Percentiles rank a stretch among this genome's conserved stretches.
phyloP scores from a whole-genome alignment of 768 basidiomycete genomes.

The Myochromella boudieri region DNA sequence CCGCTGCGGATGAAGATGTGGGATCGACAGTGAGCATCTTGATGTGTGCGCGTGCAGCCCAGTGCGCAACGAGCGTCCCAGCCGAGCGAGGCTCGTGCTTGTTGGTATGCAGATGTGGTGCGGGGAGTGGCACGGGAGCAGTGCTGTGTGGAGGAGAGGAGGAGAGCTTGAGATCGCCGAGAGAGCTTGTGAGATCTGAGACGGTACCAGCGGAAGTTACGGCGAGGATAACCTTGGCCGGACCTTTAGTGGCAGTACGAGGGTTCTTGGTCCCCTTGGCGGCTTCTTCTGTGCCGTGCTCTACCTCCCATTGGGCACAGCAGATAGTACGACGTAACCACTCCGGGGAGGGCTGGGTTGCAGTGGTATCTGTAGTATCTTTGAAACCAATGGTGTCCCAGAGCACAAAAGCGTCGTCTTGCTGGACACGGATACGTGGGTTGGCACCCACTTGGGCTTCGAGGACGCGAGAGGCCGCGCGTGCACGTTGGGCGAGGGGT shows the following conservation, averaged over 20 bases:
- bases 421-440: constrained; percentile 77
- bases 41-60: constrained; percentile 68
- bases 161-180: constrained; percentile 19
- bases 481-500: constrained; percentile 76
- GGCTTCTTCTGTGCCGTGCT: constrained; percentile 40
- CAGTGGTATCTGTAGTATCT: constrained; percentile 25
- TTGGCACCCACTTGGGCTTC: constrained; percentile 87
- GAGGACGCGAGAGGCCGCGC: constrained; percentile 83
- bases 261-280: constrained; percentile 16
- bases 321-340: constrained; percentile 86
- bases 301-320: constrained; percentile 75
- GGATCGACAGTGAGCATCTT: constrained; percentile 55
- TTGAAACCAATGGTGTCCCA: constrained; percentile 74
- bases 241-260: constrained; percentile 9
- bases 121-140: constrained; percentile 67
- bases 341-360: constrained; percentile 56
- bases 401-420: constrained; percentile 77
- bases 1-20: constrained; percentile 32
- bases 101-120: constrained; percentile 51
- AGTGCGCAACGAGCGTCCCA: constrained; percentile 61
- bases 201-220: constrained; percentile 32
- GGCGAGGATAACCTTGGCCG: constrained; percentile 62
- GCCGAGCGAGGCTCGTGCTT: constrained; percentile 66
- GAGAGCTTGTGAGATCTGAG: constrained; percentile 33
- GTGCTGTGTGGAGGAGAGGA: constrained; percentile 27